A percentile compares a stretch with the other conserved stretches of the same genome.
These are phyloP conservation scores for Phanerochaete carnosa DNA, from an alignment of 768 basidiomycete genomes.

Conservation along the genomic window DNA sequence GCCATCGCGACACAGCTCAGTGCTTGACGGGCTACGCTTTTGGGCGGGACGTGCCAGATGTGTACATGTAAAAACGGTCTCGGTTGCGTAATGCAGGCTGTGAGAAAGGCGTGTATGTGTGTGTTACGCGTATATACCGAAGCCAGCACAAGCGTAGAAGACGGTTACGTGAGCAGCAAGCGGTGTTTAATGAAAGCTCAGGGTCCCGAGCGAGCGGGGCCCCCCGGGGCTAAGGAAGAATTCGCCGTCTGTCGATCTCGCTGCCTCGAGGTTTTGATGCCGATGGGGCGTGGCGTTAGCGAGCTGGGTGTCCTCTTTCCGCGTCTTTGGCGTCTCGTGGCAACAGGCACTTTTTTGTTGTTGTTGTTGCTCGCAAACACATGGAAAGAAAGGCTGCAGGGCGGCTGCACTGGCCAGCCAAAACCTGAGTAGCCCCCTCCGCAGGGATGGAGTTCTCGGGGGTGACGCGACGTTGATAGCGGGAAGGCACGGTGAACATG, in stretches of 20 bases:
- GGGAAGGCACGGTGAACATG: not conserved
- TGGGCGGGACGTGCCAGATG: not conserved
- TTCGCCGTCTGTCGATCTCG: not conserved
- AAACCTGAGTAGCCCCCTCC: not conserved
- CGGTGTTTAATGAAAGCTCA: not conserved
- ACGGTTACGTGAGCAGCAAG: not conserved
- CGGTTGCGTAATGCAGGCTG: not conserved
- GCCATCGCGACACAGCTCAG: slow-evolving; percentile 45
- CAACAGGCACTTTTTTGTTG: too few species aligned
- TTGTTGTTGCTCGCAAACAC: too few species aligned
- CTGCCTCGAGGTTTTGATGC: not conserved
- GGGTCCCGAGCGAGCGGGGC: not conserved
- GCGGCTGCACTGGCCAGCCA: not conserved
- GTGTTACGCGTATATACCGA: not conserved
- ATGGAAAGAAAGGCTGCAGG: not conserved
- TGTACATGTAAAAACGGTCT: not conserved
- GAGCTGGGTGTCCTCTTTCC: too few species aligned
- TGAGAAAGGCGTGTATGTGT: not conserved
- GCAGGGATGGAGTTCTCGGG: not conserved
- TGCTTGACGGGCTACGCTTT: slow-evolving; percentile 18
- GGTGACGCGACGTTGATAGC: not conserved
- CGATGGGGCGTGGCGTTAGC: not conserved
- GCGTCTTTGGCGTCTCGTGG: not conserved
- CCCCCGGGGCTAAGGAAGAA: not conserved
- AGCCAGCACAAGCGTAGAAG: not conserved